phyloP scores from a whole-genome alignment of 345 rosid species.

The Hibiscus trionum region DNA sequence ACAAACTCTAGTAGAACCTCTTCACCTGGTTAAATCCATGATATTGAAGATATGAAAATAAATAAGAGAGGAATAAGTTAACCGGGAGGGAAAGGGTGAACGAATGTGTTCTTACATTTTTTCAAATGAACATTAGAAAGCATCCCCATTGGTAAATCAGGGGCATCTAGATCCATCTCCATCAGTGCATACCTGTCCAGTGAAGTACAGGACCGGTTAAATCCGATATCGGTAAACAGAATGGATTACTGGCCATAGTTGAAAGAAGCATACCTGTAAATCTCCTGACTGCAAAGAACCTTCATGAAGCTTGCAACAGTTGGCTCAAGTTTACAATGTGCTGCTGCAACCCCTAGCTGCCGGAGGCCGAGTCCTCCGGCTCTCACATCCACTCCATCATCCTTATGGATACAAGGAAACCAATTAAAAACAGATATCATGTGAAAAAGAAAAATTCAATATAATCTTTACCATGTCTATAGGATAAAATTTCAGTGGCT shows the following conservation, averaged over 20 bases:
- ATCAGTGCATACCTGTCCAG: constrained; percentile 52
- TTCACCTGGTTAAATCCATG: constrained; percentile 40
- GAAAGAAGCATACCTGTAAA: constrained; percentile 39
- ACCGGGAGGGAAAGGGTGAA: not conserved
- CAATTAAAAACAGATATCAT: too few species aligned
- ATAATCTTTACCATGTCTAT: constrained; percentile 58
- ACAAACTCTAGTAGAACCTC: constrained; percentile 44
- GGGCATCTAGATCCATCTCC: constrained; percentile 69
- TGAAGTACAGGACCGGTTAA: not conserved
- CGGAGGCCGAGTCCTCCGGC: constrained; percentile 60
- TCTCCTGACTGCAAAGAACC: constrained; percentile 61
- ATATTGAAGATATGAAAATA: not conserved
- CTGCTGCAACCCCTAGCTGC: constrained; percentile 59
- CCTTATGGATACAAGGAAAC: constrained; percentile 16
- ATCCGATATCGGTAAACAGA: not conserved
- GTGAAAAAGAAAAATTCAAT: not conserved
- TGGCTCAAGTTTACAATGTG: constrained; percentile 64
- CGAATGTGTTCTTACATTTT: constrained; percentile 35
- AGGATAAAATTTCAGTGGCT: constrained; percentile 18
- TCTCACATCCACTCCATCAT: constrained; percentile 68
- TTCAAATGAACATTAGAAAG: constrained; percentile 50
- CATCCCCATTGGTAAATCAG: constrained; percentile 67
- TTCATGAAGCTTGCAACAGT: constrained; percentile 55
- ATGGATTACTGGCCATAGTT: not conserved
- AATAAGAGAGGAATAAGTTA: too few species aligned